These are phyloP conservation scores for Tephrocybe sp. DNA, from an alignment of 768 basidiomycete species.

Conservation along the genomic window DNA sequence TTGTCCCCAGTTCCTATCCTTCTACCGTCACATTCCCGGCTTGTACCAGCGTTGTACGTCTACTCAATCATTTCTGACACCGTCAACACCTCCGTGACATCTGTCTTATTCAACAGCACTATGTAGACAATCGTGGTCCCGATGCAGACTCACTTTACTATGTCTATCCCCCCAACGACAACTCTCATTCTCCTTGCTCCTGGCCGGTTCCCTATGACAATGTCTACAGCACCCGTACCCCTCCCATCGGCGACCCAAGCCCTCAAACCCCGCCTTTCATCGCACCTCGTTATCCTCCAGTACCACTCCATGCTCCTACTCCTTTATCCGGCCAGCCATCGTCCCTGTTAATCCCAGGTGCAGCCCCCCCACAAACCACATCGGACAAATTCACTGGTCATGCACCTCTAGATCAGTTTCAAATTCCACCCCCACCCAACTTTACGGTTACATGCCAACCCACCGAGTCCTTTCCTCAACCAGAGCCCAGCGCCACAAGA, in stretches of 20 bases:
- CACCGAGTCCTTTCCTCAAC: slow-evolving; percentile 7
- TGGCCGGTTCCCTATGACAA: no score
- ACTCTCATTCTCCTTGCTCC: neutral
- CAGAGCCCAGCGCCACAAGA: slow-evolving; percentile 6
- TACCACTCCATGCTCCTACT: slow-evolving; percentile 29
- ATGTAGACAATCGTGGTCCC: neutral
- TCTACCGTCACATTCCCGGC: no score
- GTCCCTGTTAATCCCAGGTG: slow-evolving; percentile 13
- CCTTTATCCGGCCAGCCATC: slow-evolving; percentile 21
- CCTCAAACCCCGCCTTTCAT: neutral
- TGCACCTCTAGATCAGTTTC: slow-evolving; percentile 4
- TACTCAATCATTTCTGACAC: neutral
- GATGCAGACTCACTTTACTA: slow-evolving; percentile 1
- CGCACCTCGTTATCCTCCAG: slow-evolving; percentile 16
- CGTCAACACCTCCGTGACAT: neutral
- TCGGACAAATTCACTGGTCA: neutral
- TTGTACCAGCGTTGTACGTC: no score
- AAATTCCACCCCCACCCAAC: neutral
- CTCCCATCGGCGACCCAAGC: neutral
- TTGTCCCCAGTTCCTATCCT: neutral
- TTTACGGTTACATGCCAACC: slow-evolving; percentile 3
- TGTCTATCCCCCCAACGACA: neutral
- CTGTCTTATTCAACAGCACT: neutral
- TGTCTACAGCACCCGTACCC: no score
- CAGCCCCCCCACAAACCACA: neutral